Base-by-base conservation (phyloP, 2,329 filamentous ascomycete species). In the Xenoacremonium recifei region DNA sequence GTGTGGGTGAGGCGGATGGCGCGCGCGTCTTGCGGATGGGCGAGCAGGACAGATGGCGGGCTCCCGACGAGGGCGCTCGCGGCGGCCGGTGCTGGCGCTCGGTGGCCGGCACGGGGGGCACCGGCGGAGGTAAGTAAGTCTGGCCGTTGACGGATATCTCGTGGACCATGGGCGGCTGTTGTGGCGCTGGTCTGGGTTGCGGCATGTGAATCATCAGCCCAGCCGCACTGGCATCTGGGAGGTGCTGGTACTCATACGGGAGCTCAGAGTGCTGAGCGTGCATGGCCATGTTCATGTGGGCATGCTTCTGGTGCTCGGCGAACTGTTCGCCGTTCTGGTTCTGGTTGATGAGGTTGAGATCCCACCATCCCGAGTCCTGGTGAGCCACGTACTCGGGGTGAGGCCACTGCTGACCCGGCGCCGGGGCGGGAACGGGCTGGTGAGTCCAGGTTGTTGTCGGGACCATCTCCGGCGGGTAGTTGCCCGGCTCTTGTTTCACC, bases 191-290 rank as follows among this genome's bases (percentile, higher is more conserved):
- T 18, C 53, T 70, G 4, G 72, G 67, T 44, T 75, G 73, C 15
- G 73, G 74, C 73, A 77, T 75, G 51, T 78, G 72, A 44, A 79
- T 75, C 71, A 76, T 73, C 44, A 79, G 69, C 2, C 72, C 72
- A 19, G 58, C 51, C 11, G 53, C 49, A 47, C 57, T 59, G 35
- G 61, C 53, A 32, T 65, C 60, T 17, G 63, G 53, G 45, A 64
- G 42, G 6, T 42, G 40, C 11, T 54, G 58, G 46, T 69, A 71
- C 33, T 71, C 68, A 42, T 70, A 72, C 1, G 65, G 54, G 30
- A 72, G 54, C 16, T 69, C 66, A 7, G 57, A 53, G 16, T 70
- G 68, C 31, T 70, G 67, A 12, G 57, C 59, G 42, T 71, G 67
- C 56, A 71, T 65, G 39, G 63, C 57, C 11, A 72, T 50, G 49